Evolutionary conservation across 2,329 filamentous ascomycete species (phyloP).

Genomic region (Pestalotiopsis sp.): DNA sequence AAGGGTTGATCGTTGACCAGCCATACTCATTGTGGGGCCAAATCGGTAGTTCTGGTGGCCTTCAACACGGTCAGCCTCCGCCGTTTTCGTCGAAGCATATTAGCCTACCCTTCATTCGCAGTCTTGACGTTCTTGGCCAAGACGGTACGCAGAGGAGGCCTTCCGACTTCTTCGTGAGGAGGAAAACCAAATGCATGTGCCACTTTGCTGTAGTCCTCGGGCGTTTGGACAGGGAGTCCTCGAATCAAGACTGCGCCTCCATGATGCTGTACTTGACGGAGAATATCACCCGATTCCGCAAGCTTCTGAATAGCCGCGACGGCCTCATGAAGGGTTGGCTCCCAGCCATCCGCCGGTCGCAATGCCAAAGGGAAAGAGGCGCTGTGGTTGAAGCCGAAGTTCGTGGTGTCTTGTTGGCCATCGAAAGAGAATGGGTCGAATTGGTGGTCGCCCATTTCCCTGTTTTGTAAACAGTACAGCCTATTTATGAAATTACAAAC

Average conservation of each 20-base stretch:
- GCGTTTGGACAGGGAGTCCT: conserved; percentile 32
- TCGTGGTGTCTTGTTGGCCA: conserved; percentile 24
- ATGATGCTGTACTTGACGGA: conserved; percentile 28
- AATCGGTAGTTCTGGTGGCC: conserved; percentile 38
- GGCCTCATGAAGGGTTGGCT: conserved; percentile 16
- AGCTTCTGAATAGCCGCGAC: conserved; percentile 21
- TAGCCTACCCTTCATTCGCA: conserved; percentile 35
- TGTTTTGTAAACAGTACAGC: background rate
- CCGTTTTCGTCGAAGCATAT: background rate
- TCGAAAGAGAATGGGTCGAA: conserved; percentile 24
- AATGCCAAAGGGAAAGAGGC: conserved; percentile 28
- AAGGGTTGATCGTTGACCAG: conserved; percentile 39
- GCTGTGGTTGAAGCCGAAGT: conserved; percentile 23
- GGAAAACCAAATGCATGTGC: conserved; percentile 38
- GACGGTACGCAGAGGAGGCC: conserved; percentile 34
- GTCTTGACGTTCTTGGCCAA: conserved; percentile 39
- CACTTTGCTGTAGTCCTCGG: conserved; percentile 36
- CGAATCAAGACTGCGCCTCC: conserved; percentile 37
- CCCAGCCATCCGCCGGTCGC: conserved; percentile 11
- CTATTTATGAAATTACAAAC: background rate
- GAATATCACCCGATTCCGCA: conserved; percentile 28
- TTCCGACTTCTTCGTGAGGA: conserved; percentile 36
- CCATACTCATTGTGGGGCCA: conserved; percentile 43
- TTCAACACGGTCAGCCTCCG: background rate
- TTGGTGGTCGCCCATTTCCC: background rate